phyloP scores from a whole-genome alignment of 768 basidiomycete genomes.

The Termitomyces sp. region DNA sequence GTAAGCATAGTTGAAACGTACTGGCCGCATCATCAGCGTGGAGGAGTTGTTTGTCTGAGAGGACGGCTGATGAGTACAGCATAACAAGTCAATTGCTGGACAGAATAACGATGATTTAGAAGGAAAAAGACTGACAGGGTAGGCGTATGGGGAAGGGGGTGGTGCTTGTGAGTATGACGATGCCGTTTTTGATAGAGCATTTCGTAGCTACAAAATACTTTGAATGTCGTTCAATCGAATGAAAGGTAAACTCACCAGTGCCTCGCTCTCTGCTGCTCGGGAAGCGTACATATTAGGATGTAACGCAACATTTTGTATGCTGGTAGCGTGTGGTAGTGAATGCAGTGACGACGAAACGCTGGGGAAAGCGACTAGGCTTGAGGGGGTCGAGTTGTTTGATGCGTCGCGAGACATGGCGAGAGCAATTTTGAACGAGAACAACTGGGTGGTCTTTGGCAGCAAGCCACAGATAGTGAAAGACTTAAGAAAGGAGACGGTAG shows the following conservation, averaged over 20 bases:
- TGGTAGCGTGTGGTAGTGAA: constrained; percentile 67
- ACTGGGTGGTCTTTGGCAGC: constrained; percentile 10
- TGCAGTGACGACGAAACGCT: constrained; percentile 65
- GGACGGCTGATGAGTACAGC: constrained; percentile 23
- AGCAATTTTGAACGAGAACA: constrained; percentile 8
- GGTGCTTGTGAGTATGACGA: constrained; percentile 31
- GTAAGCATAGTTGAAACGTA: constrained; percentile 24
- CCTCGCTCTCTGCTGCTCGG: constrained; percentile 67
- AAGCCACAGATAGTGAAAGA: constrained; percentile 11
- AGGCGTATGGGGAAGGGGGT: constrained; percentile 26
- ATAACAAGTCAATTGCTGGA: constrained; percentile 9
- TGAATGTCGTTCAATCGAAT: not conserved
- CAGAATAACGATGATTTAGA: not conserved
- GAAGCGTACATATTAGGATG: constrained; percentile 69
- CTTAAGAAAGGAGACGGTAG: constrained; percentile 10
- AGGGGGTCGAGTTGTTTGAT: constrained; percentile 34
- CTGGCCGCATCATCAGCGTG: constrained; percentile 55
- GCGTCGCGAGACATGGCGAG: constrained; percentile 30
- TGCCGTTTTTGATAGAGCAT: constrained; percentile 54
- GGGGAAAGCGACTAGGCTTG: constrained; percentile 68
- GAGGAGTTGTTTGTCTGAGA: constrained; percentile 34
- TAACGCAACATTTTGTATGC: constrained; percentile 57
- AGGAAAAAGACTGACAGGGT: constrained; percentile 27
- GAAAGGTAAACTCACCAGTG: constrained; percentile 46
- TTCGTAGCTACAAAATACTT: constrained; percentile 43